Base-by-base conservation (phyloP, 208 protist genomes). In the Trypanosoma brucei region DNA sequence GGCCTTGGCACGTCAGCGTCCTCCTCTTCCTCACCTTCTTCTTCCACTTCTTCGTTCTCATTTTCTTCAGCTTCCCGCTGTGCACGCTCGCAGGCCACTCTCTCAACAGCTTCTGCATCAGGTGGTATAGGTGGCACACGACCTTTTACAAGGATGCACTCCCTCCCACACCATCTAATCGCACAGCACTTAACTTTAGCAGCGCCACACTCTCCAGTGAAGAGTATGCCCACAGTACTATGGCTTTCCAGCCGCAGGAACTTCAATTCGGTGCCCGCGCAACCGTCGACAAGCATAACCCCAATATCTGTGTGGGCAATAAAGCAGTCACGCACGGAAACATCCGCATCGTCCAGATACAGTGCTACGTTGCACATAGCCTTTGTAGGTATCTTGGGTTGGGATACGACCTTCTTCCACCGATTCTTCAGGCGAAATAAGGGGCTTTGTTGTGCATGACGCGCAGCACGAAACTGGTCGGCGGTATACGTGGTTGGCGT, bases 301-400 rank as follows among this genome's bases (percentile, higher is more conserved):
- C 83, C 87, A 33, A 89, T 57, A 54, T 71, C 67, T 8, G 70
- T 72, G 68, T 93, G 75, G 31, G 68, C 80, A 62, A 92, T 61
- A 49, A 90, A 79, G 53, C 71, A 79, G 65, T 92, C 83, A n/a
- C 57, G 35, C 11, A 94, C 13, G 7, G 45, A 49, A 9, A 94
- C 44, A 68, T 88, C 84, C 3, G 83, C 80, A 63, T 94, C 85
- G 46, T 94, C 88, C 54, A 69, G 65, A 72, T 85, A 91, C 42
- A 92, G 35, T 4, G 66, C 88, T 4, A 87, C 83, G 22, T 84
- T 74, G 55, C 83, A 91, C 8, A 57, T 38, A 0, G 22, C 37
- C 31, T 9, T 46, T 22, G 69, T 53, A 8, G 82, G 86, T 9
- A 80, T 64, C 14, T 78, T 51, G 39, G 65, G 62, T n/a, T 70